Conservation (phyloP, 2,329 filamentous ascomycete species). For the Verticillium alfalfae region DNA sequence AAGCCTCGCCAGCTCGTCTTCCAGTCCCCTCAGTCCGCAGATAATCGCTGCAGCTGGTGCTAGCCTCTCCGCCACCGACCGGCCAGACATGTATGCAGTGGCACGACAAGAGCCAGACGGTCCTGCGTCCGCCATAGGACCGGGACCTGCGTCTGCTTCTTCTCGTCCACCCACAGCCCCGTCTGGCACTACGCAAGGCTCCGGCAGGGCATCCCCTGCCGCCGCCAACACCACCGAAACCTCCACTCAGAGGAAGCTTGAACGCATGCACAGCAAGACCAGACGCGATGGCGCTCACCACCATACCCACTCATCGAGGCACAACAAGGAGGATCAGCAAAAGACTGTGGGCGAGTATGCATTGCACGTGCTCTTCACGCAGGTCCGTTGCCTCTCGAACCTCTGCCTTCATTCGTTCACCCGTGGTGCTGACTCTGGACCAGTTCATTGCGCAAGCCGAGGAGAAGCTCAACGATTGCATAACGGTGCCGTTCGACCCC, state of each 20-base stretch:
- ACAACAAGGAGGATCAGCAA: slow-evolving; percentile 64
- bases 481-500: slow-evolving; percentile 71
- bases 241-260: slow-evolving; percentile 45
- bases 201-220: slow-evolving; percentile 41
- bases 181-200: slow-evolving; percentile 33
- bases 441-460: slow-evolving; percentile 95
- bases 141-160: slow-evolving; percentile 11
- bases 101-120: slow-evolving; percentile 39
- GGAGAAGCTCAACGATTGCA: slow-evolving; percentile 86
- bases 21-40: slow-evolving; percentile 83
- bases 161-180: slow-evolving; percentile 41
- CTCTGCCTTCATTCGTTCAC: not conserved
- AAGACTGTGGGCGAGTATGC: slow-evolving; percentile 98
- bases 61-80: slow-evolving; percentile 41
- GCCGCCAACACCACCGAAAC: slow-evolving; percentile 37
- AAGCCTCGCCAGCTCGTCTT: slow-evolving; percentile 73
- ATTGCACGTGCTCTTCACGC: slow-evolving; percentile 87
- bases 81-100: slow-evolving; percentile 43
- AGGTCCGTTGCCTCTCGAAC: not conserved
- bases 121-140: slow-evolving; percentile 5
- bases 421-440: slow-evolving; percentile 20
- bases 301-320: slow-evolving; percentile 69
- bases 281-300: slow-evolving; percentile 70
- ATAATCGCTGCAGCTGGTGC: slow-evolving; percentile 67
- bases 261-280: slow-evolving; percentile 61